Conservation (phyloP, 495 filamentous ascomycete genomes). For the Xylaria bambusicola region DNA sequence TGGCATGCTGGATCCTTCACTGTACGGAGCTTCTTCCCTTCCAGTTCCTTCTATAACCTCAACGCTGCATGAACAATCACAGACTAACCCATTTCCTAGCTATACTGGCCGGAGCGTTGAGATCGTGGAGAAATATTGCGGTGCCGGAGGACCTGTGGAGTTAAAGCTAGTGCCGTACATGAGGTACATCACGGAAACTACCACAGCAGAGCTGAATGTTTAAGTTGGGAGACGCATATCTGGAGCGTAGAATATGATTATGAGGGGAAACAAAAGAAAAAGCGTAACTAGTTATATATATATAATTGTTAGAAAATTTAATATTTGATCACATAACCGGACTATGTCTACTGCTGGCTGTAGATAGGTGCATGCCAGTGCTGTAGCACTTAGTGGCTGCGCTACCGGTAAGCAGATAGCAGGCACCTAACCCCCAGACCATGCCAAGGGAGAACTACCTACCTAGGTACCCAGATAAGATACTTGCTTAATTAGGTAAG, state of each 20-base stretch:
- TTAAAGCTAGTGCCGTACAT: slow-evolving; percentile 32
- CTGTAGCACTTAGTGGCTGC: no score
- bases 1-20: slow-evolving; percentile 65
- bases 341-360: no score
- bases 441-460: neutral
- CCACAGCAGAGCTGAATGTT: slow-evolving; percentile 34
- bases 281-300: neutral
- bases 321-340: no score
- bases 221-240: neutral
- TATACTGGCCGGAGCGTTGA: slow-evolving; percentile 34
- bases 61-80: neutral
- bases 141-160: slow-evolving; percentile 30
- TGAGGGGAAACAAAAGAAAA: no score
- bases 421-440: no score
- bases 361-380: no score
- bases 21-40: slow-evolving; percentile 64
- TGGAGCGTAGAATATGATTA: no score
- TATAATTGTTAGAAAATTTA: no score
- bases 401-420: no score
- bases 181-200: slow-evolving; percentile 24
- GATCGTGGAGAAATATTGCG: slow-evolving; percentile 52
- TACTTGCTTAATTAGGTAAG: no score
- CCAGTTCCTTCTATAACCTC: slow-evolving; percentile 4
- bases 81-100: neutral
- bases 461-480: neutral